phyloP scores from a whole-genome alignment of 306 rosid genomes.

The Echinosophora koreensis region DNA sequence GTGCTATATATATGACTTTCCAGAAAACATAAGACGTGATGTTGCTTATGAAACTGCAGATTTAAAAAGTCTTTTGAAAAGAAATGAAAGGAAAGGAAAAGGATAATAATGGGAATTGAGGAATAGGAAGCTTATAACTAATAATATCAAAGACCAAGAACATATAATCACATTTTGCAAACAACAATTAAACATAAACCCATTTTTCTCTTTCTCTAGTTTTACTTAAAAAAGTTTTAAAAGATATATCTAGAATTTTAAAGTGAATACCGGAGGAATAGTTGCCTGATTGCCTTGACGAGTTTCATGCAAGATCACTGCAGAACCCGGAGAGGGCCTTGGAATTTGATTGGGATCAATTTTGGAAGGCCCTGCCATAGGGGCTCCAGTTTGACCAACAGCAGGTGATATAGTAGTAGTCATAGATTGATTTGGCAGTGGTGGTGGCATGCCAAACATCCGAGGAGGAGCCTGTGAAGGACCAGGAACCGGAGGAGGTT shows the following conservation, averaged over 20 bases:
- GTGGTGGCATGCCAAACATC: constrained; percentile 95
- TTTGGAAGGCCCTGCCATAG: constrained; percentile 84
- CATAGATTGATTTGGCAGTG: constrained; percentile 91
- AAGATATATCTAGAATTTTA: constrained; percentile 25
- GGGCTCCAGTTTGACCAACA: constrained; percentile 89
- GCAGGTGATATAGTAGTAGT: constrained; percentile 81
- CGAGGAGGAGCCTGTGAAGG: constrained; percentile 76
- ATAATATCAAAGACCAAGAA: constrained; percentile 43
- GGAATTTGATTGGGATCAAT: constrained; percentile 99
- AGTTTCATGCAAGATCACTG: constrained; percentile 84
- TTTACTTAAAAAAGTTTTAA: background rate
- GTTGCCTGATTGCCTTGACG: constrained; percentile 93
- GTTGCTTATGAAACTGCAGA: constrained; percentile 32
- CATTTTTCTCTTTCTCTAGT: constrained; percentile 16
- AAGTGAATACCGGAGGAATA: constrained; percentile 85
- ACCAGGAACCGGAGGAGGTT: constrained; percentile 76
- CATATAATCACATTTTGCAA: constrained; percentile 37
- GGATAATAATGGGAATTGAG: background rate
- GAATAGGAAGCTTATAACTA: constrained; percentile 31
- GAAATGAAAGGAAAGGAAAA: constrained; percentile 19
- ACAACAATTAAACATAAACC: constrained; percentile 9
- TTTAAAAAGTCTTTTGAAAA: constrained; percentile 1
- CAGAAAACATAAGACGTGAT: constrained; percentile 22
- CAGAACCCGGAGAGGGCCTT: constrained; percentile 83
- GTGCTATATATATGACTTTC: constrained; percentile 40